These are phyloP conservation scores for Favolaschia claudopus DNA, from an alignment of 768 basidiomycete species.

Conservation along the genomic window DNA sequence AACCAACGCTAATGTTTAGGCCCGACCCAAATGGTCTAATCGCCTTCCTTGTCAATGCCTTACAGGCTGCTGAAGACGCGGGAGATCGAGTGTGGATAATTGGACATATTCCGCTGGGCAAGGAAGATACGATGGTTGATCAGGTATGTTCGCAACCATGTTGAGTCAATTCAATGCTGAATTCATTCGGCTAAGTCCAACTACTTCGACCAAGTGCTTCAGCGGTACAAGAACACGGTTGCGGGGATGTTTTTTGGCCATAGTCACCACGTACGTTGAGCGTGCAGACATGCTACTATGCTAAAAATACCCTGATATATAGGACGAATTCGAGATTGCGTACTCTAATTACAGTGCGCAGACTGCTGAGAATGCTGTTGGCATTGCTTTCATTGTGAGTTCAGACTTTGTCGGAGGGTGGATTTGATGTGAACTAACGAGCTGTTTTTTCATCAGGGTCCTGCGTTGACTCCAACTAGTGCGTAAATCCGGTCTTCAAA, in stretches of 20 bases:
- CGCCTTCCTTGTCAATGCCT: slow-evolving; percentile 43
- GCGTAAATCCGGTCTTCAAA: slow-evolving; percentile 3
- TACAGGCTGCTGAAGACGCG: slow-evolving; percentile 47
- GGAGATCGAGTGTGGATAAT: slow-evolving; percentile 50
- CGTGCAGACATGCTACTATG: not conserved
- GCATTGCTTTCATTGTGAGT: slow-evolving; percentile 38
- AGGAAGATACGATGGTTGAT: slow-evolving; percentile 34
- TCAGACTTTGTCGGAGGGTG: not conserved
- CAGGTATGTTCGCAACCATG: slow-evolving; percentile 12
- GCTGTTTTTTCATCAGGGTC: slow-evolving; percentile 19
- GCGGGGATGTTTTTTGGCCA: slow-evolving; percentile 53
- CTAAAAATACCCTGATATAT: not conserved
- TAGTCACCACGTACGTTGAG: slow-evolving; percentile 38
- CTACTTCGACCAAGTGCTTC: slow-evolving; percentile 50
- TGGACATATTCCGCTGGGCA: slow-evolving; percentile 44
- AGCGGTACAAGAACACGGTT: slow-evolving; percentile 49
- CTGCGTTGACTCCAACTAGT: slow-evolving; percentile 51
- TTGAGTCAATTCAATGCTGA: not conserved
- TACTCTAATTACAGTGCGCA: slow-evolving; percentile 46
- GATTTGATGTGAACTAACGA: not conserved
- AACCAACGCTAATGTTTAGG: slow-evolving; percentile 12
- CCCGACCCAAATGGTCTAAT: slow-evolving; percentile 52
- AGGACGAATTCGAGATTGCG: slow-evolving; percentile 51
- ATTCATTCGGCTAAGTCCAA: slow-evolving; percentile 37
- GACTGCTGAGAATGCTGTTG: slow-evolving; percentile 37